phyloP scores from a whole-genome alignment of 23 red algal genomes.

The Gracilaria gracilis region DNA sequence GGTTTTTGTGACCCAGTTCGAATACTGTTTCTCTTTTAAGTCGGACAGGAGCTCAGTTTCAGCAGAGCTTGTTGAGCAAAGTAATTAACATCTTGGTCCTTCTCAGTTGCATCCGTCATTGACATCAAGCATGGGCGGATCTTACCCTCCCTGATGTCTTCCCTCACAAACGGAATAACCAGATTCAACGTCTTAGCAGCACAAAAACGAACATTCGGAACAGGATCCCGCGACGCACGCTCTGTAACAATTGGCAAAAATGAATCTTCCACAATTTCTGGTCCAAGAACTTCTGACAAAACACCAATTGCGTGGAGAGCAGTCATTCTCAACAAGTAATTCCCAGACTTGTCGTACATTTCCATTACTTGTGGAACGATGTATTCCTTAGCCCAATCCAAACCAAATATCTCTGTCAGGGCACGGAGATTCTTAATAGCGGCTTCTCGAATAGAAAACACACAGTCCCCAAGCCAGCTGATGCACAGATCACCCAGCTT shows the following conservation, averaged over 20 bases:
- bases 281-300: slow-evolving; percentile 74
- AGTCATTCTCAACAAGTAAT: slow-evolving; percentile 96
- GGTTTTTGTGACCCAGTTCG: background rate
- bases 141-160: slow-evolving; percentile 72
- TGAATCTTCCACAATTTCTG: slow-evolving; percentile 79
- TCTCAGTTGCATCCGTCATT: slow-evolving; percentile 65
- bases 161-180: slow-evolving; percentile 72
- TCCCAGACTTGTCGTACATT: slow-evolving; percentile 80
- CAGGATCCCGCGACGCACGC: slow-evolving; percentile 87
- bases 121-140: slow-evolving; percentile 80
- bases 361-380: slow-evolving; percentile 81
- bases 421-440: slow-evolving; percentile 86
- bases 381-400: slow-evolving; percentile 89
- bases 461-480: slow-evolving; percentile 90
- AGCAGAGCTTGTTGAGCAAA: slow-evolving; percentile 89
- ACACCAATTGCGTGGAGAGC: slow-evolving; percentile 89
- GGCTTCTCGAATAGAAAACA: slow-evolving; percentile 95
- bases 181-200: slow-evolving; percentile 89
- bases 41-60: slow-evolving; percentile 64
- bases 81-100: slow-evolving; percentile 90
- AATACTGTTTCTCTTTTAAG: background rate
- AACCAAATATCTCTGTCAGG: slow-evolving; percentile 89
- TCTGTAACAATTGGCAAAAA: slow-evolving; percentile 90
- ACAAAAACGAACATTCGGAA: slow-evolving; percentile 94
- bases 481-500: slow-evolving; percentile 94